Evolutionary conservation across 495 filamentous ascomycete genomes (phyloP).

Genomic region (Xylaria cubensis): DNA sequence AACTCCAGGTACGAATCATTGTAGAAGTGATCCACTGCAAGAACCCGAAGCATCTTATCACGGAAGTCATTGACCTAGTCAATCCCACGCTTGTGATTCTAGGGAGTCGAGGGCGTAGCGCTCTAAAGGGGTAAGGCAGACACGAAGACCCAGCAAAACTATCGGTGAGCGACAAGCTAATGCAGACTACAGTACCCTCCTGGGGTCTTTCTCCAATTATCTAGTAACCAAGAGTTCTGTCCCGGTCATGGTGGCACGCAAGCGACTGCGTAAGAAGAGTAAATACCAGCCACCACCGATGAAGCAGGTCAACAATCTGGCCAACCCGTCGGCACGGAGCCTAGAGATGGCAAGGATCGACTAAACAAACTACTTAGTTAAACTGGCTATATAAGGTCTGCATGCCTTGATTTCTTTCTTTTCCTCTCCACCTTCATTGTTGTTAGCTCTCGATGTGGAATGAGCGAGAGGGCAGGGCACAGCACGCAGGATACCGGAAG

Average conservation of each 20-base stretch:
- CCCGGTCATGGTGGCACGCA: constrained; percentile 92
- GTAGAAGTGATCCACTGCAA: constrained; percentile 99
- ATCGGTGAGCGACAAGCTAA: constrained; percentile 14
- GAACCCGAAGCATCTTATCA: constrained; percentile 84
- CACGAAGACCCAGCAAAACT: not conserved
- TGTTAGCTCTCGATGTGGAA: not conserved
- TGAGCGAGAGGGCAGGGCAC: not conserved
- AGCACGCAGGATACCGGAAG: not conserved
- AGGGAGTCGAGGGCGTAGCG: constrained; percentile 86
- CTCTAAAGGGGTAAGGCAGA: constrained; percentile 83
- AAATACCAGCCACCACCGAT: constrained; percentile 68
- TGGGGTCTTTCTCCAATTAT: constrained; percentile 97
- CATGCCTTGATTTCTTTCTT: constrained; percentile 1
- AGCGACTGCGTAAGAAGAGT: constrained; percentile 75
- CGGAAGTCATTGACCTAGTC: constrained; percentile 89
- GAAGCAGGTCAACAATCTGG: constrained; percentile 75
- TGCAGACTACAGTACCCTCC: constrained; percentile 51
- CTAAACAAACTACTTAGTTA: constrained; percentile 39
- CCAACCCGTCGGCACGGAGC: constrained; percentile 65
- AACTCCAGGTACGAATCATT: constrained; percentile 86
- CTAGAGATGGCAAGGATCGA: constrained; percentile 72
- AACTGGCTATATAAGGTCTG: not conserved
- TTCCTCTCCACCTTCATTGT: constrained; percentile 3
- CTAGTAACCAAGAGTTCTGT: constrained; percentile 93
- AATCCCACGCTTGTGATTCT: constrained; percentile 93